A percentile compares a stretch with the other conserved stretches of the same genome.
Evolutionary conservation across 2,329 filamentous ascomycete genomes (phyloP).

Genomic region (Colletotrichum gigasporum): DNA sequence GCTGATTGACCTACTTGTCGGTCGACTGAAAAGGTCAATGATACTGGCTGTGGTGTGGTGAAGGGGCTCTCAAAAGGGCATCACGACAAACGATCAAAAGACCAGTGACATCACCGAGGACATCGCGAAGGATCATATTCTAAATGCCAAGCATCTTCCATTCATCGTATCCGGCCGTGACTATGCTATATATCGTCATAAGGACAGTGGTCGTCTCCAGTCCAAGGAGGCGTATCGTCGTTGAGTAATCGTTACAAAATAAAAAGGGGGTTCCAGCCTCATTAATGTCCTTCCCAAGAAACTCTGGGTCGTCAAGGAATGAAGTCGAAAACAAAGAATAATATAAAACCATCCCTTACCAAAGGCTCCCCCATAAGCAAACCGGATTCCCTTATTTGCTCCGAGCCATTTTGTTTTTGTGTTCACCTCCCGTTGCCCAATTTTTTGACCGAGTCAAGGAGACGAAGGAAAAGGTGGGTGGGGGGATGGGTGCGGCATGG

Average conservation of each 20-base stretch:
- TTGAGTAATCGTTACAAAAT: conserved; percentile 24
- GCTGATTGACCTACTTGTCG: too few relatives aligned
- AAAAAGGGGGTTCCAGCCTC: conserved; percentile 29
- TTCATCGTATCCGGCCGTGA: conserved; percentile 13
- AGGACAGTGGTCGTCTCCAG: conserved; percentile 3
- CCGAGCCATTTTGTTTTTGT: conserved; percentile 8
- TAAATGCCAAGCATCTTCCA: background rate
- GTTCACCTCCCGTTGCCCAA: background rate
- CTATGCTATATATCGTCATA: conserved; percentile 5
- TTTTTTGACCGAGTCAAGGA: background rate
- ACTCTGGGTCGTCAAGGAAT: conserved; percentile 1
- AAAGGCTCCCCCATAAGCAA: background rate
- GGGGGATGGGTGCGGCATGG: too few relatives aligned
- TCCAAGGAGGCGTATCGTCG: background rate
- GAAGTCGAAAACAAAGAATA: background rate
- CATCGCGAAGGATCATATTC: too few relatives aligned
- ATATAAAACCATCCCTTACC: background rate
- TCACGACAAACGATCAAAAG: too few relatives aligned
- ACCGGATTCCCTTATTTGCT: conserved; percentile 3
- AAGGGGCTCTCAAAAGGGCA: too few relatives aligned
- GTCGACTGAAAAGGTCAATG: too few relatives aligned
- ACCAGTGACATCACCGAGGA: too few relatives aligned
- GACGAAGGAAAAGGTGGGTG: background rate
- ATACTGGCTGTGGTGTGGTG: too few relatives aligned
- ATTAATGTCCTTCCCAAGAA: background rate